A percentile compares a stretch with the other conserved stretches of the same genome.
phyloP scores from a whole-genome alignment of 2,329 filamentous ascomycete genomes.

The Nothophoma quercina region DNA sequence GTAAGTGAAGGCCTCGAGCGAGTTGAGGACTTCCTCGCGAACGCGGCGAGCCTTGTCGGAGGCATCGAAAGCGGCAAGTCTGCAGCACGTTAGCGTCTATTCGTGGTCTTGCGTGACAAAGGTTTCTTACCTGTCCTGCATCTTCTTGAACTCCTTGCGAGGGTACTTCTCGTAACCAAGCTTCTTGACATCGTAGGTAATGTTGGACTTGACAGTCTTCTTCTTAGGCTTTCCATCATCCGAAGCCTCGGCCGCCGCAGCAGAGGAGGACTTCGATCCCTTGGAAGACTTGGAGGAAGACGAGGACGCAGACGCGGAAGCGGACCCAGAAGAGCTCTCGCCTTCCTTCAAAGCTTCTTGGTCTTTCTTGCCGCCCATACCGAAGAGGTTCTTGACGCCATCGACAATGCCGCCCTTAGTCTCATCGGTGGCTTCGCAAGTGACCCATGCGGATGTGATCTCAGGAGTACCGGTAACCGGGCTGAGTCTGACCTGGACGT shows the following conservation, averaged over 20 bases:
- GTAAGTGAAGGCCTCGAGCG: constrained; percentile 94
- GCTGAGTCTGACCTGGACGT: constrained; percentile 76
- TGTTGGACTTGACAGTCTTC: constrained; percentile 60
- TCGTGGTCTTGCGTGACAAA: no score
- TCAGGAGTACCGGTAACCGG: constrained; percentile 80
- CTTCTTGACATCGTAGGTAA: constrained; percentile 56
- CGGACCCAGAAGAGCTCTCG: constrained; percentile 53
- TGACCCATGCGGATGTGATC: constrained; percentile 76
- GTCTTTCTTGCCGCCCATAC: constrained; percentile 90
- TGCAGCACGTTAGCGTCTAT: constrained; percentile 46
- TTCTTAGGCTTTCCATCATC: constrained; percentile 58
- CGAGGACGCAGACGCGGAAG: constrained; percentile 54
- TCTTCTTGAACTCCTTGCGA: constrained; percentile 65
- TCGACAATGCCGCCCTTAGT: constrained; percentile 86
- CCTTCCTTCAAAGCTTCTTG: constrained; percentile 72
- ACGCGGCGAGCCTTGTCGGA: constrained; percentile 80
- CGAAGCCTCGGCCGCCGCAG: constrained; percentile 57
- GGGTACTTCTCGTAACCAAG: constrained; percentile 64
- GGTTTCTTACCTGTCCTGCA: constrained; percentile 63
- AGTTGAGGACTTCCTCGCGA: constrained; percentile 88
- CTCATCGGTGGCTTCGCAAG: constrained; percentile 80
- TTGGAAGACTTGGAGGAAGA: constrained; percentile 52
- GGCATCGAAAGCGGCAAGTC: constrained; percentile 82
- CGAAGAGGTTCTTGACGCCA: constrained; percentile 94
- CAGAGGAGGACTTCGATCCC: constrained; percentile 54